These are phyloP conservation scores for Crithidia acanthocephali DNA, from an alignment of 208 protist genomes.

Conservation along the genomic window DNA sequence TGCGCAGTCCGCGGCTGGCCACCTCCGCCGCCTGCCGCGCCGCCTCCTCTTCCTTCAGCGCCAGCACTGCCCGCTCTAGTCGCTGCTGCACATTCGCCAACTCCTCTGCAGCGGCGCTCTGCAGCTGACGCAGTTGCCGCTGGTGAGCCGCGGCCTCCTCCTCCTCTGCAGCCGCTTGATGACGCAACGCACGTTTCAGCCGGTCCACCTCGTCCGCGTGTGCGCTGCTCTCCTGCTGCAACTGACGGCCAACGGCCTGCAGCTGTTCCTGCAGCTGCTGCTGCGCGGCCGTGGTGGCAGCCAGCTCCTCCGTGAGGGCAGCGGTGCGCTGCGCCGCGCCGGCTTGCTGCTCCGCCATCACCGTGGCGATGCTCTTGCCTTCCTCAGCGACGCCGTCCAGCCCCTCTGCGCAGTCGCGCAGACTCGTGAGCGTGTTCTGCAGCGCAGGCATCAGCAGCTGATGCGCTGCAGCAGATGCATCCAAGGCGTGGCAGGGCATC, in stretches of 20 bases:
- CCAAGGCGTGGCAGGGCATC: background rate
- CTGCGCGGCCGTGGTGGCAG: background rate
- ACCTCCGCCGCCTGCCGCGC: conserved; percentile 9
- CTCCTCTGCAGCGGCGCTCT: conserved; percentile 9
- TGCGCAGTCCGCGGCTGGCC: background rate
- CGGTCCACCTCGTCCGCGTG: conserved; percentile 21
- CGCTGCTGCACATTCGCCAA: conserved; percentile 7
- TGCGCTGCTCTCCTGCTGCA: conserved; percentile 10
- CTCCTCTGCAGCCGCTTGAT: background rate
- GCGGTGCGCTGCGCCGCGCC: conserved; percentile 13
- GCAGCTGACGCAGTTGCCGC: conserved; percentile 17
- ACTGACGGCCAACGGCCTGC: conserved; percentile 2
- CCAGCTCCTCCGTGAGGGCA: conserved; percentile 8
- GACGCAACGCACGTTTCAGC: conserved; percentile 20
- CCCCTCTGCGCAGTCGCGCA: conserved; percentile 6
- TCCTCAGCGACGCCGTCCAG: background rate
- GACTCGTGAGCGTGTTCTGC: background rate
- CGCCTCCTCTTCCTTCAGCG: conserved; percentile 14
- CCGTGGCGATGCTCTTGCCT: background rate
- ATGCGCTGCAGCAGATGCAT: background rate
- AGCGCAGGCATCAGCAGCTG: conserved; percentile 7
- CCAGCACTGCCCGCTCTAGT: conserved; percentile 1
- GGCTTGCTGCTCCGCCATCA: conserved; percentile 24
- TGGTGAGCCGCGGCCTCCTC: conserved; percentile 19
- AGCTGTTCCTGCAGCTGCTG: conserved; percentile 15